Conservation (phyloP, 2,329 filamentous ascomycete genomes). For the Colletotrichum gigasporum region DNA sequence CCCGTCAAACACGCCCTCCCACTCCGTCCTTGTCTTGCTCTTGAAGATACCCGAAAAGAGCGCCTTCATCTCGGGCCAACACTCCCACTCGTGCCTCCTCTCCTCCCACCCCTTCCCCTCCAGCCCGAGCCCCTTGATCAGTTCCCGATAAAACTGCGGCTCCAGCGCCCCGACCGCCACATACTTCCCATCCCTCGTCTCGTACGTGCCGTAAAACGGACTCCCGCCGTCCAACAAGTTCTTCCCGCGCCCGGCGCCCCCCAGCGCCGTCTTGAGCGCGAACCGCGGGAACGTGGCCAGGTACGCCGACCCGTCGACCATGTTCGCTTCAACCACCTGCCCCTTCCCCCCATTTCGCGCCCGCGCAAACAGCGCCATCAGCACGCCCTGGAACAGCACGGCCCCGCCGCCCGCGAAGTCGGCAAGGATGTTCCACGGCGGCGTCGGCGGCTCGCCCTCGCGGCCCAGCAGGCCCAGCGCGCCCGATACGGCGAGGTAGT, state of each 20-base stretch:
- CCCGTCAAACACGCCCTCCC: conserved; percentile 88
- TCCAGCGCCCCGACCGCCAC: conserved; percentile 93
- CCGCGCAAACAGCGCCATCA: conserved; percentile 80
- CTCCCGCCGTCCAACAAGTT: conserved; percentile 87
- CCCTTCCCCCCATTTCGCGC: conserved; percentile 69
- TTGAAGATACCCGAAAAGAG: conserved; percentile 73
- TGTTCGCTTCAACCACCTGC: conserved; percentile 94
- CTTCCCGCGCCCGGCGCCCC: conserved; percentile 71
- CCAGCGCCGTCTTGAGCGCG: conserved; percentile 68
- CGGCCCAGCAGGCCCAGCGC: conserved; percentile 81
- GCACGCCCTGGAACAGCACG: conserved; percentile 81
- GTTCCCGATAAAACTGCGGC: conserved; percentile 79
- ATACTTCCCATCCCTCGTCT: conserved; percentile 80
- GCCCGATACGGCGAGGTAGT: conserved; percentile 91
- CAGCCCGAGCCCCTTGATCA: conserved; percentile 75
- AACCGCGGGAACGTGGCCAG: conserved; percentile 82
- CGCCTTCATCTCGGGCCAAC: conserved; percentile 74
- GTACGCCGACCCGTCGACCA: conserved; percentile 90
- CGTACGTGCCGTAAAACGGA: conserved; percentile 91
- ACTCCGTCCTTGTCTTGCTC: conserved; percentile 76
- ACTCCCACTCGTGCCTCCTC: conserved; percentile 65
- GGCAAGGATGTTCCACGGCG: conserved; percentile 85
- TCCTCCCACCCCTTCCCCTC: conserved; percentile 58
- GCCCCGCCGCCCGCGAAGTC: conserved; percentile 94
- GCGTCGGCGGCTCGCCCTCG: conserved; percentile 73